phyloP scores from a whole-genome alignment of 345 rosid species.

The Rhodomyrtus tomentosa region DNA sequence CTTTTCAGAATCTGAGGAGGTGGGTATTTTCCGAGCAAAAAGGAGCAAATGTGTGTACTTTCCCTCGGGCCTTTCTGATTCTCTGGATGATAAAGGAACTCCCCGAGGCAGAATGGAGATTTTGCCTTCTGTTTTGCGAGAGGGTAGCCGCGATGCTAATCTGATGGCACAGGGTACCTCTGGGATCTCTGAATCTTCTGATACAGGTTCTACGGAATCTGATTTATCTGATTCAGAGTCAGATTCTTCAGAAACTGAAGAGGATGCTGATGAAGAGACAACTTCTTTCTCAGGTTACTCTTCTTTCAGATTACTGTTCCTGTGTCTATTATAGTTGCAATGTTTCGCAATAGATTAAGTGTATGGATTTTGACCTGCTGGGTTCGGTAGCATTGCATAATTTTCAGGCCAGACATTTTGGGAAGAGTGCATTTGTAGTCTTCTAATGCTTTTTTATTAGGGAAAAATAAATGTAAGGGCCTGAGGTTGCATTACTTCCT shows the following conservation, averaged over 20 bases:
- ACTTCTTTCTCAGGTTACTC: slow-evolving; percentile 52
- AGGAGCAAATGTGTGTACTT: slow-evolving; percentile 42
- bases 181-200: slow-evolving; percentile 44
- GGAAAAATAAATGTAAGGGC: not conserved
- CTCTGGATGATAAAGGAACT: slow-evolving; percentile 41
- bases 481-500: not conserved
- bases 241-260: slow-evolving; percentile 84
- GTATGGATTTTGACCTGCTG: not conserved
- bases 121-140: slow-evolving; percentile 30
- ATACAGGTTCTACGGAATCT: slow-evolving; percentile 49
- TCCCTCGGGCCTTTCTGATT: slow-evolving; percentile 37
- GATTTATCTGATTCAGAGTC: slow-evolving; percentile 30
- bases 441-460: not conserved
- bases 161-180: slow-evolving; percentile 37
- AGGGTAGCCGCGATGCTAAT: slow-evolving; percentile 29
- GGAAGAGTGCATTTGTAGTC: not conserved
- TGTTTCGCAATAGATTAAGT: not conserved
- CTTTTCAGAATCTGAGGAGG: slow-evolving; percentile 47
- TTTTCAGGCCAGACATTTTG: not conserved
- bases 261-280: slow-evolving; percentile 62
- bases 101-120: slow-evolving; percentile 28
- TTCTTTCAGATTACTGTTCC: not conserved
- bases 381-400: not conserved
- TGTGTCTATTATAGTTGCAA: not conserved
- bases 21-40: slow-evolving; percentile 41